These are phyloP conservation scores for Ogataea pignaliae DNA, from an alignment of 805 yeast species.

Conservation along the genomic window DNA sequence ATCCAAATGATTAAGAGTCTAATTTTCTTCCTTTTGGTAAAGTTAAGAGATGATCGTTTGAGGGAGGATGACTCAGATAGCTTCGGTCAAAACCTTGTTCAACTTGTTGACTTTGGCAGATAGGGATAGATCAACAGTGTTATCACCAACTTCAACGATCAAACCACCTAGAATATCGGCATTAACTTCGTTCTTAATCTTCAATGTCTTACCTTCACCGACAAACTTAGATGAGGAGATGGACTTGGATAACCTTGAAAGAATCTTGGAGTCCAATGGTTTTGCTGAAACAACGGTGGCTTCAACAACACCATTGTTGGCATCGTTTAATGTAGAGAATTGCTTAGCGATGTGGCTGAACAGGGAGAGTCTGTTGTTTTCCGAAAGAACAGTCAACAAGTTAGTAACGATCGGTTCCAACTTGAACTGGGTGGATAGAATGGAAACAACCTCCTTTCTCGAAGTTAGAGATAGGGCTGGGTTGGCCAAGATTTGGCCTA, in stretches of 20 bases:
- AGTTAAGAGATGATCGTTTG: neutral
- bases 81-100: constrained; percentile 83
- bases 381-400: constrained; percentile 81
- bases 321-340: constrained; percentile 76
- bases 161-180: constrained; percentile 95
- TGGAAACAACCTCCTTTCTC: constrained; percentile 64
- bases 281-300: constrained; percentile 87
- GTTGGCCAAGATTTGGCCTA: constrained; percentile 59
- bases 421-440: constrained; percentile 43
- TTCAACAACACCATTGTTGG: constrained; percentile 87
- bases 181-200: constrained; percentile 76
- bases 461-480: constrained; percentile 80
- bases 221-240: constrained; percentile 75
- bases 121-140: constrained; percentile 90
- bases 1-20: neutral
- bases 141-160: constrained; percentile 93
- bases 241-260: constrained; percentile 74
- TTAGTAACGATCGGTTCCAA: constrained; percentile 72
- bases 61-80: constrained; percentile 48
- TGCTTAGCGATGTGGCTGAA: constrained; percentile 62
- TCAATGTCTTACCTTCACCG: constrained; percentile 81
- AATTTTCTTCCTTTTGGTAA: neutral
- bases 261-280: constrained; percentile 75
- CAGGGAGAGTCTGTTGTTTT: constrained; percentile 85
- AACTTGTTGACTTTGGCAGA: constrained; percentile 80